Percentiles rank a stretch among this genome's conserved stretches.
These are phyloP conservation scores for Zancudomyces culisetae DNA, from an alignment of 371 early-diverging fungal species.

Conservation along the genomic window DNA sequence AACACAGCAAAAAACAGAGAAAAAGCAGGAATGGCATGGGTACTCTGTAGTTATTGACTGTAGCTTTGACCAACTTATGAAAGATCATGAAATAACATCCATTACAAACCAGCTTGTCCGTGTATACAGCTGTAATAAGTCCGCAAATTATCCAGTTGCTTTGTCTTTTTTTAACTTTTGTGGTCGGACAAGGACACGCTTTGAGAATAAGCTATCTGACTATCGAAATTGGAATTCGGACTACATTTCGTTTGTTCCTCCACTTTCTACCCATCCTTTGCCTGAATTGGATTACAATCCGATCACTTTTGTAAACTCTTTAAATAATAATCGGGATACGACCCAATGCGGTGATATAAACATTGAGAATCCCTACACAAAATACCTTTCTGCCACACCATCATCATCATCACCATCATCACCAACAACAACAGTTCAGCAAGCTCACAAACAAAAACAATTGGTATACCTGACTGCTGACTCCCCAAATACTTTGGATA, in stretches of 20 bases:
- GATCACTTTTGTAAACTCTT: background rate
- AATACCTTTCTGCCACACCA: too few relatives aligned
- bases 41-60: constrained; percentile 58
- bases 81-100: constrained; percentile 43
- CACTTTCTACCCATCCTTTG: constrained; percentile 21
- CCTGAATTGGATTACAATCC: constrained; percentile 6
- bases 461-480: constrained; percentile 84
- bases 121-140: constrained; percentile 45
- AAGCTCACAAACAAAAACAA: too few relatives aligned
- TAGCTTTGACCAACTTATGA: constrained; percentile 59
- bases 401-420: too few relatives aligned
- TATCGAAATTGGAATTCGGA: constrained; percentile 15
- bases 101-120: constrained; percentile 42
- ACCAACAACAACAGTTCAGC: too few relatives aligned
- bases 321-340: too few relatives aligned
- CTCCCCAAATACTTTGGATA: constrained; percentile 41
- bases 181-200: constrained; percentile 10
- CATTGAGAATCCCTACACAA: too few relatives aligned
- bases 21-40: too few relatives aligned
- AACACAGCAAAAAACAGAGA: too few relatives aligned
- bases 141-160: constrained; percentile 26
- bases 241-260: constrained; percentile 12
- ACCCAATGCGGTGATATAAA: background rate
- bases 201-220: constrained; percentile 8
- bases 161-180: constrained; percentile 20